Evolutionary conservation across 2,329 filamentous ascomycete species (phyloP).

Genomic region (Exserohilum rostratum): DNA sequence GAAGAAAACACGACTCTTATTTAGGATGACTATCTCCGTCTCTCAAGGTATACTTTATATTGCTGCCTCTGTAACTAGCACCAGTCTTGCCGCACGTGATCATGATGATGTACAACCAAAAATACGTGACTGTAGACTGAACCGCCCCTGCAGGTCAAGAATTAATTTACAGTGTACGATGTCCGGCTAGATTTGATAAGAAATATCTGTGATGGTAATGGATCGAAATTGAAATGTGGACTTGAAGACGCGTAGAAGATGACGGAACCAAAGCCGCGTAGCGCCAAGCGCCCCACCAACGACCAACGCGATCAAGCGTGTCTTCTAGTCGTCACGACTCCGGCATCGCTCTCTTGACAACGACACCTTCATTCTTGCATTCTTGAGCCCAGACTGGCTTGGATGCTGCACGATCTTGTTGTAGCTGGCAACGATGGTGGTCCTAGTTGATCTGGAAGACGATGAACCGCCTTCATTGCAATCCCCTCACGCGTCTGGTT

Average conservation of each 20-base stretch:
- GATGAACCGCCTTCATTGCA: conserved; percentile 41
- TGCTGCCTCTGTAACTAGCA: too few relatives aligned
- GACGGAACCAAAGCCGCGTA: conserved; percentile 8
- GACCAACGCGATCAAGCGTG: conserved; percentile 13
- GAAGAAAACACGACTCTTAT: too few relatives aligned
- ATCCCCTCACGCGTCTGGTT: conserved; percentile 26
- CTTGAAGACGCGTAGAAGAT: not conserved
- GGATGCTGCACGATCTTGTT: conserved; percentile 32
- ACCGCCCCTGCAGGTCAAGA: too few relatives aligned
- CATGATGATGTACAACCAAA: too few relatives aligned
- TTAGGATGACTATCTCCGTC: too few relatives aligned
- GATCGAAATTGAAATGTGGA: not conserved
- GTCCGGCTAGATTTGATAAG: too few relatives aligned
- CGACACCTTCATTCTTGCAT: conserved; percentile 6
- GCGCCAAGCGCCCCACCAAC: conserved; percentile 23
- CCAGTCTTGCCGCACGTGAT: too few relatives aligned
- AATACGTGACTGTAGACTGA: too few relatives aligned
- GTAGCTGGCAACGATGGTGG: conserved; percentile 48
- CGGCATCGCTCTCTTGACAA: conserved; percentile 23
- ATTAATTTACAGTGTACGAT: too few relatives aligned
- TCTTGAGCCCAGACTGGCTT: conserved; percentile 24
- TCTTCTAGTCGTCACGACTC: conserved; percentile 24
- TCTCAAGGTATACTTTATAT: too few relatives aligned
- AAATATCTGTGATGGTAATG: not conserved
- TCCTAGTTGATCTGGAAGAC: conserved; percentile 53